Conservation (phyloP, 75 land plant species). For the Selaginella tamariscina region DNA sequence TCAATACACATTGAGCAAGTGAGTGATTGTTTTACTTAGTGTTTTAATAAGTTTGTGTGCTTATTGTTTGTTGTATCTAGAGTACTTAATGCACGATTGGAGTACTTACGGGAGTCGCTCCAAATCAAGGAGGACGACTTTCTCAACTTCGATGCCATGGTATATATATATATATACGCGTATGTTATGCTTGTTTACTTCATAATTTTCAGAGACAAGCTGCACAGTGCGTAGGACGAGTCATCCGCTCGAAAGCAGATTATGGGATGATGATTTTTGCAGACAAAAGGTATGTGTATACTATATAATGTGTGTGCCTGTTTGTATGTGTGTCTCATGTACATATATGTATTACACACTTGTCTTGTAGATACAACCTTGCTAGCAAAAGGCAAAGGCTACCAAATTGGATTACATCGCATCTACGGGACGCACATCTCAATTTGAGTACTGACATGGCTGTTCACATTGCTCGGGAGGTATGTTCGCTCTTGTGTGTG, state of each 20-base stretch:
- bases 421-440: slow-evolving; percentile 79
- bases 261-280: slow-evolving; percentile 99
- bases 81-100: slow-evolving; percentile 76
- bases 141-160: slow-evolving; percentile 96
- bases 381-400: slow-evolving; percentile 93
- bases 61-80: slow-evolving; percentile 26
- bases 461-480: slow-evolving; percentile 89
- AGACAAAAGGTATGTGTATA: slow-evolving; percentile 92
- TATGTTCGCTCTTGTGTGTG: too few species aligned
- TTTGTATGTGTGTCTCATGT: neutral
- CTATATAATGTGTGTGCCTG: too few species aligned
- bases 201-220: slow-evolving; percentile 73
- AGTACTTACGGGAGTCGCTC: slow-evolving; percentile 84
- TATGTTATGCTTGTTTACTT: neutral
- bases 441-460: slow-evolving; percentile 98
- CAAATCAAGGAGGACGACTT: slow-evolving; percentile 98
- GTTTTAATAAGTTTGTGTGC: neutral
- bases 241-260: slow-evolving; percentile 98
- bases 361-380: slow-evolving; percentile 62
- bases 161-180: slow-evolving; percentile 25
- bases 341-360: neutral
- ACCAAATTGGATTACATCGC: slow-evolving; percentile 87
- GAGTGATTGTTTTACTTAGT: slow-evolving; percentile 1
- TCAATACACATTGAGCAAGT: slow-evolving; percentile 97
- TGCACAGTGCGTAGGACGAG: slow-evolving; percentile 99